Conservation (phyloP, 805 yeast species). For the Metschnikowia arizonensis region DNA sequence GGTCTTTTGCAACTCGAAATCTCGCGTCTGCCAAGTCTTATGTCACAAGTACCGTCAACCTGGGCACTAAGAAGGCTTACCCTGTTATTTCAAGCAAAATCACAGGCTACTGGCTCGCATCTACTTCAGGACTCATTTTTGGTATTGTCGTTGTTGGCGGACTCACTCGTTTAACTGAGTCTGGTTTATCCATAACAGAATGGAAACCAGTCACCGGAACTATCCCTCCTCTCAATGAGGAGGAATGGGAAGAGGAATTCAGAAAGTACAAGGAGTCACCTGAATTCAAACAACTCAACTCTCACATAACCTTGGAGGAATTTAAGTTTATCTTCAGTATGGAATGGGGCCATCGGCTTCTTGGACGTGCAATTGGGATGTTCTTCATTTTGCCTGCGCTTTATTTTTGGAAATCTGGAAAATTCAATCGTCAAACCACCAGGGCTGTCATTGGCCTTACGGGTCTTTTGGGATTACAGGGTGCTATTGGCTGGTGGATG, state of each 20-base stretch:
- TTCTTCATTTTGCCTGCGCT: constrained; percentile 80
- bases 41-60: background rate
- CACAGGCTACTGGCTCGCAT: constrained; percentile 86
- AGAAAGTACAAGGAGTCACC: constrained; percentile 79
- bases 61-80: constrained; percentile 4
- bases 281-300: constrained; percentile 83
- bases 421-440: constrained; percentile 64
- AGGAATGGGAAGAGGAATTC: constrained; percentile 86
- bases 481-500: constrained; percentile 99
- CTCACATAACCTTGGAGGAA: constrained; percentile 85
- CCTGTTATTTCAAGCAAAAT: constrained; percentile 24
- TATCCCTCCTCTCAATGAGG: constrained; percentile 76
- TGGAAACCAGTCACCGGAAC: constrained; percentile 98
- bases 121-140: constrained; percentile 83
- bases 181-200: constrained; percentile 93
- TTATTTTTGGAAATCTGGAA: constrained; percentile 67
- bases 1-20: background rate
- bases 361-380: constrained; percentile 88
- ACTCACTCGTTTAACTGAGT: constrained; percentile 88
- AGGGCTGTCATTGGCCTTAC: constrained; percentile 68
- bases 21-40: background rate
- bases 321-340: constrained; percentile 90
- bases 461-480: constrained; percentile 82
- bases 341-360: constrained; percentile 96
- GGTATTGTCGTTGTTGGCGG: constrained; percentile 98